Evolutionary conservation across 148 eudicot genomes (phyloP).

Genomic region (Silene conica): DNA sequence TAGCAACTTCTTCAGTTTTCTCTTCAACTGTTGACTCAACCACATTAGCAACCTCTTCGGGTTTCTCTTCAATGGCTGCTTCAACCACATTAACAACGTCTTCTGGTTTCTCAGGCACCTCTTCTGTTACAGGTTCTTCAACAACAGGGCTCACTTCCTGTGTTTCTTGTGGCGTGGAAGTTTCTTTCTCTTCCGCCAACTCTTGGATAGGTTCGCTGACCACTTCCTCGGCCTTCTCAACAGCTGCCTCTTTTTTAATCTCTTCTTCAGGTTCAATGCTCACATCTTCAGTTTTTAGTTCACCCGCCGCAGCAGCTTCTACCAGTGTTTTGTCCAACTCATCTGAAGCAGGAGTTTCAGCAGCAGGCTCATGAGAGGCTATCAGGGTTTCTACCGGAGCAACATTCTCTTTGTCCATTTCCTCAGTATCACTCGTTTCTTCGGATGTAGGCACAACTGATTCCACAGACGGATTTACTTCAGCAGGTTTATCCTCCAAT

Average conservation of each 20-base stretch:
- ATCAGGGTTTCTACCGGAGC: conserved; percentile 16
- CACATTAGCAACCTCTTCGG: conserved; percentile 1
- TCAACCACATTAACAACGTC: conserved; percentile 9
- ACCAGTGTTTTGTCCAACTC: conserved; percentile 5
- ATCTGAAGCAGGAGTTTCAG: not conserved
- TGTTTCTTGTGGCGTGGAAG: conserved; percentile 18
- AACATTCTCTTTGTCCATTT: conserved; percentile 19
- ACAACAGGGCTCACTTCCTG: conserved; percentile 24
- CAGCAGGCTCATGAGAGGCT: conserved; percentile 3
- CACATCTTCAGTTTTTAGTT: conserved; percentile 17
- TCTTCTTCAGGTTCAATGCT: conserved; percentile 15
- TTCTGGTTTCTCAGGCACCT: conserved; percentile 6
- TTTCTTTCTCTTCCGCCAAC: conserved; percentile 10
- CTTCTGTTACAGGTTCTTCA: conserved; percentile 15
- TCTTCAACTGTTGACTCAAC: conserved; percentile 5
- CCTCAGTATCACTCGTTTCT: conserved; percentile 26
- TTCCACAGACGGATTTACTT: conserved; percentile 21
- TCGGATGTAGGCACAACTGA: conserved; percentile 31
- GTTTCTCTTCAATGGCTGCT: not conserved
- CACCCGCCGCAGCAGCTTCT: conserved; percentile 12
- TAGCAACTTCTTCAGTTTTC: not conserved
- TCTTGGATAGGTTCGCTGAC: conserved; percentile 12
- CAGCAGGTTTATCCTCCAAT: conserved; percentile 31
- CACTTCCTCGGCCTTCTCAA: conserved; percentile 24
- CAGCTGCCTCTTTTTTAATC: conserved; percentile 22